Evolutionary conservation across 1,284 basidiomycete species (phyloP), one percentile per base, ranked within the genome.

Genomic region (Moesziomyces antarcticus): DNA sequence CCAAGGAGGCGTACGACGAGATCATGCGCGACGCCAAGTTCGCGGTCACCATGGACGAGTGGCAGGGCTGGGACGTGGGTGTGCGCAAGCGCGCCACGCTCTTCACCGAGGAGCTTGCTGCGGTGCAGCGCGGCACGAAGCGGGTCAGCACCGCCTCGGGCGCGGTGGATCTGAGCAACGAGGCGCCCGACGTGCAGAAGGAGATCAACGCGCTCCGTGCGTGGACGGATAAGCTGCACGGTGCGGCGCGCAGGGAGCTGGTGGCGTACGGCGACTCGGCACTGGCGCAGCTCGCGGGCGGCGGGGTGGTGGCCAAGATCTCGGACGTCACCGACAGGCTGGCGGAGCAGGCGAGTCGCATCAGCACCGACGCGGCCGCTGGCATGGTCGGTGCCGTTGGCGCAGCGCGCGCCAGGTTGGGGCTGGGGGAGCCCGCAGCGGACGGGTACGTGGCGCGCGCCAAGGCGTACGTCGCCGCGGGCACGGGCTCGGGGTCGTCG

Each of bases 21-120:
- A 59, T 79, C 25, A 82, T 83, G 78, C 59, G 67, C 24, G 54
- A 70, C 11, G 73, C 68, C 56, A 80, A 81, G 56, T 83, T 82
- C 52, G 52, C 73, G 14, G 63, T 41, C 10, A 82, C 77, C 50
- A 72, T 73, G 56, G 78, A 79, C 47, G 79, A 83, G 30, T 77
- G 68, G 61, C 61, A 66, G 6, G 80, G 80, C 27, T 83, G 82
- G 82, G 79, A 78, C 52, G 57, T 71, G 16, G 79, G 78, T 13
- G 65, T 81, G 33, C 47, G 56, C 24, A 66, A 72, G 59, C 71
- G 78, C 11, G 70, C 68, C 41, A 41, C 58, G 14, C 41, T 75
- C 16, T 75, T 75, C 40, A 44, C 48, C 5, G 60, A 73, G 20
- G 79, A 81, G 56, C 56, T 80, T 16, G 18, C 54, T 3, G 68